Percentiles rank a stretch among this genome's conserved stretches.
Evolutionary conservation across 1,139 yeast species (phyloP).

Genomic region (Insectozyma bohioensis): DNA sequence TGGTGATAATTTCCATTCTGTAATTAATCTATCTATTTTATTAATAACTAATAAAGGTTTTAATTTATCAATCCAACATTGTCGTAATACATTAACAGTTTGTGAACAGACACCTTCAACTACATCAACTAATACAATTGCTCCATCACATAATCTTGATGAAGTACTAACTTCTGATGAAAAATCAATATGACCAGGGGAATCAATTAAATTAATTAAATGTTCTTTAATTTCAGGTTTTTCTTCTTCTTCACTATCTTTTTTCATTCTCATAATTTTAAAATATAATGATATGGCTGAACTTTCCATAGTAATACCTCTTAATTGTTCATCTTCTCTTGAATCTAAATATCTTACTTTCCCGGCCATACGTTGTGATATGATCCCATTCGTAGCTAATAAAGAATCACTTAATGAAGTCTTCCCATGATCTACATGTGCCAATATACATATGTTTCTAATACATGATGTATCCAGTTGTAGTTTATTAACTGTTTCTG

Average conservation of each 20-base stretch:
- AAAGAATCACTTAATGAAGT: conserved; percentile 92
- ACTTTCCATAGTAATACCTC: conserved; percentile 98
- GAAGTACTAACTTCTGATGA: conserved; percentile 96
- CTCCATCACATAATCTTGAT: conserved; percentile 94
- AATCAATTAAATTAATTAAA: conserved; percentile 88
- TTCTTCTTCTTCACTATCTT: conserved; percentile 19
- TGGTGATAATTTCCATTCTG: conserved; percentile 81
- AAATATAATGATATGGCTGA: conserved; percentile 89
- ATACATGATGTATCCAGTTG: conserved; percentile 71
- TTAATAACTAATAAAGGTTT: conserved; percentile 90
- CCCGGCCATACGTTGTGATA: conserved; percentile 93
- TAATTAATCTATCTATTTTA: conserved; percentile 83
- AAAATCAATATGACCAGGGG: conserved; percentile 98
- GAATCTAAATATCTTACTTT: conserved; percentile 91
- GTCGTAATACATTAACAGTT: conserved; percentile 90
- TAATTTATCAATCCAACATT: conserved; percentile 91
- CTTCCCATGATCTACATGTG: conserved; percentile 99
- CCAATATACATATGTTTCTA: conserved; percentile 90
- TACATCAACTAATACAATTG: conserved; percentile 90
- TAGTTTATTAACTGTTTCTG: conserved; percentile 61
- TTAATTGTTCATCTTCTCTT: conserved; percentile 89
- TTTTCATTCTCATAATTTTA: conserved; percentile 52
- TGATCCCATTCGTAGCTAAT: conserved; percentile 93
- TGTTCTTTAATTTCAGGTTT: conserved; percentile 64
- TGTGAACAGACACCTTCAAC: conserved; percentile 99